Evolutionary conservation across 177 flowering plant genomes (phyloP), one percentile per base, ranked within the genome.

Genomic region (Vitis hybrid): DNA sequence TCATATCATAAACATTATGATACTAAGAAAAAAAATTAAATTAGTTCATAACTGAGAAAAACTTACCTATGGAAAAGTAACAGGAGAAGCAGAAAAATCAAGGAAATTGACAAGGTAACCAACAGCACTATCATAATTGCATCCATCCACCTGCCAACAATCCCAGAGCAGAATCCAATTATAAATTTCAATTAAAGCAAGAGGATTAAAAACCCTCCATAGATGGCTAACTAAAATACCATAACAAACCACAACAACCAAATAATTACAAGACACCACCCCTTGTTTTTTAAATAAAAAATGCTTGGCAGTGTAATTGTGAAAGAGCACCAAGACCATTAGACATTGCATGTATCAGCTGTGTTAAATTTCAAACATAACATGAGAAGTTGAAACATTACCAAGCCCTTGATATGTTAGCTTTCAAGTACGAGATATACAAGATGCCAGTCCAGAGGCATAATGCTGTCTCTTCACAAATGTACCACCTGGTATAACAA

Each of bases 371-470:
- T 11, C 39, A 69, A 26, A 54, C 14, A 45, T 67, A 56, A 39
- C 19, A 67, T 39, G 30, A 56, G 45, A 67, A 7, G 50, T 11
- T 7, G 32, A 51, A 15, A 68, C 26, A 60, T 17, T 88, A 95
- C 99, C 98, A 94, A 66, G 86, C 80, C 73, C 79, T 83, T 67
- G 89, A 17, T 45, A 86, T 75, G 67, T 82, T 79, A 63, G 82
- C 69, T 80, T 88, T 84, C 72, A 95, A 80, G 79, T 86, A 91
- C 23, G 82, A 34, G 70, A 91, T 83, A 75, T 95, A 95, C 82
- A 90, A 80, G 72, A 90, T 77, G 70, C 85, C 78, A 56, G 99
- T 95, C 98, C 99, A 95, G 39, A 93, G 73, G 84, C 92, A 87
- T 70, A 95, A 75, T 21, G 89, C 82, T 65, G 94, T 88, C 83